Evolutionary conservation across 1,284 basidiomycete genomes (phyloP).

Genomic region (Grifola frondosa): DNA sequence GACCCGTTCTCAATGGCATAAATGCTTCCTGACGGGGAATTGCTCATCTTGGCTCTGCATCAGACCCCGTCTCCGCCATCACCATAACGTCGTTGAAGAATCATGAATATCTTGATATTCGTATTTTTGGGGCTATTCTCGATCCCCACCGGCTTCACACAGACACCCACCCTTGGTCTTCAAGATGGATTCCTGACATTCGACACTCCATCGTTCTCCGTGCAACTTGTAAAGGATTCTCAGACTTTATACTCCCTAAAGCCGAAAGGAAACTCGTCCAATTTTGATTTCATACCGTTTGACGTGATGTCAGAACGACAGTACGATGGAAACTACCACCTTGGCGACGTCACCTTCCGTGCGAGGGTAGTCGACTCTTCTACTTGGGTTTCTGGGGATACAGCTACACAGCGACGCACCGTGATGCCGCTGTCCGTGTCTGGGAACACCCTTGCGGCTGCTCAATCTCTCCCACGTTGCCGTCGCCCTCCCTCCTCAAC

Average conservation of each 20-base stretch:
- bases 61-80: no score
- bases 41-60: no score
- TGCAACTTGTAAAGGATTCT: slow-evolving; percentile 56
- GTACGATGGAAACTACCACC: slow-evolving; percentile 52
- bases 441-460: slow-evolving; percentile 47
- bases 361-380: slow-evolving; percentile 46
- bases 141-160: background rate
- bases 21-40: no score
- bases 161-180: slow-evolving; percentile 38
- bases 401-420: slow-evolving; percentile 42
- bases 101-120: no score
- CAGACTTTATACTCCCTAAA: slow-evolving; percentile 56
- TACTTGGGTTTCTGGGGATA: slow-evolving; percentile 49
- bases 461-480: slow-evolving; percentile 51
- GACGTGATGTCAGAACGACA: slow-evolving; percentile 52
- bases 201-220: slow-evolving; percentile 42
- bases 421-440: slow-evolving; percentile 41
- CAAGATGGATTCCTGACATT: slow-evolving; percentile 48
- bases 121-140: background rate
- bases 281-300: slow-evolving; percentile 53
- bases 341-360: slow-evolving; percentile 58
- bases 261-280: slow-evolving; percentile 33
- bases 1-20: no score
- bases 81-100: no score
- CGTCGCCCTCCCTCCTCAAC: slow-evolving; percentile 43